Base-by-base conservation (phyloP, 176 grass and related monocot species). In the Avena eriantha region DNA sequence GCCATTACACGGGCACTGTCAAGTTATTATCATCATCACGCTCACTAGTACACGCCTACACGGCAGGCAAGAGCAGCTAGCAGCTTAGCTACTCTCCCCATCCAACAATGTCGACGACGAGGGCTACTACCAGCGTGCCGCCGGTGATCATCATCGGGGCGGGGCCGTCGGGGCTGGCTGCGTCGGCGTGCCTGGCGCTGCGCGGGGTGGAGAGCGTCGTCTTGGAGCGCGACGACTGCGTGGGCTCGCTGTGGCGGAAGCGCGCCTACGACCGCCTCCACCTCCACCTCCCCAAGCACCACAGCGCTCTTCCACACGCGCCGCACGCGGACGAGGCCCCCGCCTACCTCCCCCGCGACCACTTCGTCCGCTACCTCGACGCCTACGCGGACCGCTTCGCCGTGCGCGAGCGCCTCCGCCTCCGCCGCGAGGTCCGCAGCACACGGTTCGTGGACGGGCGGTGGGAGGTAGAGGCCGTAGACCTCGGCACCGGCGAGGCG, bases 361-460 rank as follows among this genome's bases (percentile, higher is more conserved):
- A 68, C 65, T 68, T 68, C 31, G 31, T 68, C 65, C 65, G 65
- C 65, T 68, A 68, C 65, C 65, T 68, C 31, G 65, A 68, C 65
- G 12, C 15, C 65, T 68, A 68, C 31, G 65, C 65, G 15, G 31
- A 35, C 7, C 65, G 65, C 31, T 68, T 68, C 31, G 65, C 7
- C 65, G 65, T 68, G 7, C 16, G 31, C 65, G 65, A 31, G 14
- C 65, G 65, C 29, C 65, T 36, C 65, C 65, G 65, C 15, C 65
- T 36, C 65, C 29, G 31, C 64, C 64, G 31, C 29, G 64, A 68
- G 64, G 64, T 67, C 64, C 64, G 64, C 14, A 3, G 29, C 14
- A 31, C 65, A 14, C 65, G 65, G 15, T 68, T 68, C 31, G 0
- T 35, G 6, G 31, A 35, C 7, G 65, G 65, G 14, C 15, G 15